Base-by-base conservation (phyloP, 352 stramenopile genomes). In the Phytopythium sindhum region DNA sequence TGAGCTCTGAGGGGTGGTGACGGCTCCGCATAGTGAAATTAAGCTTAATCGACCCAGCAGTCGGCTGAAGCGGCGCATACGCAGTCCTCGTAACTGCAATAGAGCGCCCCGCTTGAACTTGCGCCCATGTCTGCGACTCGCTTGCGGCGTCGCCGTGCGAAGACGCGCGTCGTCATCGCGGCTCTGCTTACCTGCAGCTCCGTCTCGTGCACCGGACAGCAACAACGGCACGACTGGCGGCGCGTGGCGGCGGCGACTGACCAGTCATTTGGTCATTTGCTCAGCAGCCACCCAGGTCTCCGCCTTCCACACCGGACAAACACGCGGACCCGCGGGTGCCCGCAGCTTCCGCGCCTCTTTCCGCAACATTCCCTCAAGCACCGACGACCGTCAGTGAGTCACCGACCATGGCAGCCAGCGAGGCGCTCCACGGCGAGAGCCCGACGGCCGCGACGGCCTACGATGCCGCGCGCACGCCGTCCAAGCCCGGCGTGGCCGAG, bases 361-460 rank as follows among this genome's bases (percentile, higher is more conserved):
- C 31, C 31, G 31, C 33, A 39, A 10, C 33, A 6, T 39, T 14
- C 33, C 33, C 14, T 10, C 33, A 1, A 39, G 33, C 10, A 10
- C 7, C 33, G 14, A 39, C 33, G n/a, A n/a, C n/a, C n/a, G n/a
- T n/a, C n/a, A n/a, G n/a, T n/a, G n/a, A n/a, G n/a, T n/a, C n/a
- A n/a, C n/a, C 12, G 15, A n/a, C 15, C 14, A 45, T 10, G 4
- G 19, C 39, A 45, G 15, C 35, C 35, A 41, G 19, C 39, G 39
- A 45, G 39, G 19, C 39, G 39, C 39, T 45, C 4, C 4, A 45
- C 2, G 23, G 45, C 47, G 48, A 21, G 28, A 57, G 61, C 23
- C 61, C 26, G 37, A 29, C 39, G 42, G 56, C 23, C 48, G 56
- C 44, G 67, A 14, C 10, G 7, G 56, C 1, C 64, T 60, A 51